phyloP scores from a whole-genome alignment of 345 rosid species.

The Acer campestre region DNA sequence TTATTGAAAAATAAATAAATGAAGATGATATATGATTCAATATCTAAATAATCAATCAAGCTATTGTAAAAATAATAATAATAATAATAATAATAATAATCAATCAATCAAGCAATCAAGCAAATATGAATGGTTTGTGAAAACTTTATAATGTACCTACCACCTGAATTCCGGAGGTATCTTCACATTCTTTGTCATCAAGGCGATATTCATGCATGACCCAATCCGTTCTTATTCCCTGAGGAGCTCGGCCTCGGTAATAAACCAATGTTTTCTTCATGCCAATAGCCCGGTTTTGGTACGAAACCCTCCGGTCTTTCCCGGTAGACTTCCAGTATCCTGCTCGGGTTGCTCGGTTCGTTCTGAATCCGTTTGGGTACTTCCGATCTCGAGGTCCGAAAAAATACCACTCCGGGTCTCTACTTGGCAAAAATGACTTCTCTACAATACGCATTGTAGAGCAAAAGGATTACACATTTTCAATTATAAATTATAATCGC shows the following conservation, averaged over 20 bases:
- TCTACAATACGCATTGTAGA: slow-evolving; percentile 35
- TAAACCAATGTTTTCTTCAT: slow-evolving; percentile 97
- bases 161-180: slow-evolving; percentile 80
- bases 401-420: slow-evolving; percentile 96
- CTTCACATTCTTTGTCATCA: slow-evolving; percentile 82
- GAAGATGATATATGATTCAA: too few species aligned
- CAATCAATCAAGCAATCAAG: neutral
- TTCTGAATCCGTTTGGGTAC: slow-evolving; percentile 87
- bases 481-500: neutral
- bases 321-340: slow-evolving; percentile 97
- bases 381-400: slow-evolving; percentile 93
- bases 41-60: neutral
- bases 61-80: too few species aligned
- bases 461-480: neutral
- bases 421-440: slow-evolving; percentile 84
- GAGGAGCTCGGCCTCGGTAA: slow-evolving; percentile 91
- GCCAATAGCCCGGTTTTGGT: slow-evolving; percentile 73
- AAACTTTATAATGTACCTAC: slow-evolving; percentile 25
- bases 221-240: slow-evolving; percentile 89
- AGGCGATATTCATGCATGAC: slow-evolving; percentile 97
- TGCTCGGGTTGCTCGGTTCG: slow-evolving; percentile 82
- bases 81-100: too few species aligned
- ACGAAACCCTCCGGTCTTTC: slow-evolving; percentile 72
- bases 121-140: neutral
- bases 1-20: neutral